Evolutionary conservation across 164 flowering plant species (phyloP), one percentile per base, ranked within the genome.

Genomic region (Annona cherimola): DNA sequence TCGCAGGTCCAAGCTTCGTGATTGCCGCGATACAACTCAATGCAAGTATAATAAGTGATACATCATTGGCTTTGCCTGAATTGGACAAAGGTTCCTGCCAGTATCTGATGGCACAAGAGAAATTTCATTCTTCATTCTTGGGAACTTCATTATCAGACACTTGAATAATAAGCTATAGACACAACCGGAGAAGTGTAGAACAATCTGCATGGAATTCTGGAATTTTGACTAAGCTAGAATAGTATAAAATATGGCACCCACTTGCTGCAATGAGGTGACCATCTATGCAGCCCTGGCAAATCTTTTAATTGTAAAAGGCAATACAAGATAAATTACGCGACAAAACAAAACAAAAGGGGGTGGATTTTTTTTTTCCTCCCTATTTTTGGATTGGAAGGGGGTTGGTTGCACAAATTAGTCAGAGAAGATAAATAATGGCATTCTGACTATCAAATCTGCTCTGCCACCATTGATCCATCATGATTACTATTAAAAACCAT

Each of bases 1-100:
- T 93, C 43, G 97, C 88, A 42, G 93, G 93, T 44, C 99, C 99
- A 79, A 95, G 96, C 79, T 93, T 90, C 39, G 83, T 86, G 57
- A 91, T 86, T 70, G 94, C 90, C 61, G 97, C 93, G 64, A 86
- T 79, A 79, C 98, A 91, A 67, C 85, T 86, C 77, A 95, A 78
- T 60, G 92, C 91, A 80, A 95, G 96, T 87, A 88, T 81, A 67
- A 95, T 88, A 43, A 90, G 90, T 45, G 96, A 84, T 69, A 82
- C 73, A 66, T 93, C 97, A 81, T 86, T 84, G 73, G 84, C 73
- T 71, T 73, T 86, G 62, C 87, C 89, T 46, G 91, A 77, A 73
- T 68, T 75, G 19, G 69, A 54, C 39, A 81, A 71, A 45, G 42
- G 59, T 70, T 86, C 86, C 75, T 81, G 88, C 54, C 83, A 80